Base-by-base conservation (phyloP, 768 basidiomycete species). In the Rickenella mellea region DNA sequence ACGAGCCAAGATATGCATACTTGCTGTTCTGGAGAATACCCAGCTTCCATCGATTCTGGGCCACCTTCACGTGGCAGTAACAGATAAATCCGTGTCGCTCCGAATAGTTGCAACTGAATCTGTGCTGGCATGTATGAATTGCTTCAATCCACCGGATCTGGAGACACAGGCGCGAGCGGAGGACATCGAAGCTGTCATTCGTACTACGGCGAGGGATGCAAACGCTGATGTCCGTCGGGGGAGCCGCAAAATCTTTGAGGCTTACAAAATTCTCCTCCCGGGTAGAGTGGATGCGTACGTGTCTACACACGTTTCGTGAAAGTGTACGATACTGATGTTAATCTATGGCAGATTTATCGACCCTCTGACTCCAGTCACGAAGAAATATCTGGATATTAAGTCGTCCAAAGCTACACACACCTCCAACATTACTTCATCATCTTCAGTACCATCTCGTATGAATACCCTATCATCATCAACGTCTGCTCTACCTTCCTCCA, bases 81-180 rank as follows among this genome's bases (percentile, higher is more conserved):
- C 73, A 53, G 85, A 89, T 56, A 90, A 89, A 55, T 78, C 81
- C 12, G 58, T 66, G 15, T 71, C 75, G 2, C 62, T 82, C 22
- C 72, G 89, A 40, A 53, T 83, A 5, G 69, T 71, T 14, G 74
- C 76, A n/a, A 73, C 76, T 3, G 84, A 89, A 57, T 68, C 75
- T 24, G 66, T 78, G 0, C 54, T 88, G 38, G 66, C 70, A 12
- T 82, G 78, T 47, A 63, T 90, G 40, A 83, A 83, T 46, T 78
- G 73, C 50, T 80, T 79, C 56, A 86, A 84, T 58, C 86, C 85
- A 7, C 83, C 83, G 0, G 83, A 88, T 49, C 57, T 88, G 24
- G 83, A 84, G 58, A 82, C 74, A 56, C 83, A 86, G 36, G 46
- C 62, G 0, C 65, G 81, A 12, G 78, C 76, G 1, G 66, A 66